A percentile compares a stretch with the other conserved stretches of the same genome.
Evolutionary conservation across 2,329 filamentous ascomycete species (phyloP).

Genomic region (Claviceps pusilla): DNA sequence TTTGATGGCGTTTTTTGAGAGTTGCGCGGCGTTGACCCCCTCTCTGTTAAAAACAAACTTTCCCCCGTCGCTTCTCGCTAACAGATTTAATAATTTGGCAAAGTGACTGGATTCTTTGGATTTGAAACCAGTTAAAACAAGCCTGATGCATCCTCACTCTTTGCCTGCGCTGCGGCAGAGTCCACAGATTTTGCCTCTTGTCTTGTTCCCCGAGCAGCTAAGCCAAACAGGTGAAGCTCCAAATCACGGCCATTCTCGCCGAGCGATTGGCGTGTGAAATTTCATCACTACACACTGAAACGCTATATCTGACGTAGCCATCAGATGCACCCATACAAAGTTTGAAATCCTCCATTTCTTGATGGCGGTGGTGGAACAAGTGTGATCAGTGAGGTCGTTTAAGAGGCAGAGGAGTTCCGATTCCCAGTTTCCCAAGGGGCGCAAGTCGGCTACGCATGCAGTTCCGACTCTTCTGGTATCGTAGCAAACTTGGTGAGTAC

Average conservation of each 20-base stretch:
- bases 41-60: too few relatives aligned
- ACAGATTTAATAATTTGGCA: too few relatives aligned
- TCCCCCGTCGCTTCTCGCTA: too few relatives aligned
- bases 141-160: too few relatives aligned
- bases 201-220: background rate
- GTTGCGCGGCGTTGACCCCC: too few relatives aligned
- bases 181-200: background rate
- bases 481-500: slow-evolving; percentile 74
- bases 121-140: too few relatives aligned
- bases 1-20: too few relatives aligned
- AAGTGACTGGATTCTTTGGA: too few relatives aligned
- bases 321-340: background rate
- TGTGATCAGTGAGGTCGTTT: background rate
- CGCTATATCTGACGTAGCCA: background rate
- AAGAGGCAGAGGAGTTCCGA: background rate
- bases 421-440: background rate
- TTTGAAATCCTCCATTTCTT: background rate
- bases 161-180: background rate
- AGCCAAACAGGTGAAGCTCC: background rate
- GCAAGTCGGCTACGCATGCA: background rate
- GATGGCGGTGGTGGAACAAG: background rate
- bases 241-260: background rate
- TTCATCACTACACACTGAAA: background rate
- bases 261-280: background rate
- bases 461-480: slow-evolving; percentile 51